Conservation (phyloP, 2,329 filamentous ascomycete species). For the Paecilomyces sp. region DNA sequence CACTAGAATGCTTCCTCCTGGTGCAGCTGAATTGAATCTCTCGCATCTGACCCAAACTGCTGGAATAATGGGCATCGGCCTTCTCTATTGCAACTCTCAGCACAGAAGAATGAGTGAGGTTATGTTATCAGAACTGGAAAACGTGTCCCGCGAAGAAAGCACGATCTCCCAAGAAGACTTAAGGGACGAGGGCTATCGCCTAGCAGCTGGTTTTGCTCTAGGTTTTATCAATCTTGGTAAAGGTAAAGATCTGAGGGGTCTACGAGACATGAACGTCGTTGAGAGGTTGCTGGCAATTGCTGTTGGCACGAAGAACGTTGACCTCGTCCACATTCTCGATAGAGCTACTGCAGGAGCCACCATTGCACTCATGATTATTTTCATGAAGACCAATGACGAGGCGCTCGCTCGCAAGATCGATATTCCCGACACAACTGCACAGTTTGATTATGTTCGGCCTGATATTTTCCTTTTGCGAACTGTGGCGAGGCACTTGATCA, state of each 20-base stretch:
- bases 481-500: conserved; percentile 79
- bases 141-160: conserved; percentile 71
- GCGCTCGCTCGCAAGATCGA: conserved; percentile 87
- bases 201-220: conserved; percentile 87
- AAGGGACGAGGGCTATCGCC: conserved; percentile 89
- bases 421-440: conserved; percentile 78
- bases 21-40: conserved; percentile 88
- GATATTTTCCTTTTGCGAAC: conserved; percentile 88
- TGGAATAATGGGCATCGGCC: conserved; percentile 91
- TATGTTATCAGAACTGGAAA: conserved; percentile 95
- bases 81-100: conserved; percentile 90
- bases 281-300: conserved; percentile 82
- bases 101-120: conserved; percentile 98
- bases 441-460: conserved; percentile 92
- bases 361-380: conserved; percentile 82
- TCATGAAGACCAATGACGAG: conserved; percentile 91
- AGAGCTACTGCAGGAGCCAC: conserved; percentile 90
- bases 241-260: conserved; percentile 75
- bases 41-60: conserved; percentile 92
- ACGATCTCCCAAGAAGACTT: conserved; percentile 64
- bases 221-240: conserved; percentile 93
- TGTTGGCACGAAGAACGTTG: conserved; percentile 81
- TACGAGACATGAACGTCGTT: conserved; percentile 89
- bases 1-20: conserved; percentile 84
- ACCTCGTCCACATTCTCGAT: conserved; percentile 87